phyloP scores from a whole-genome alignment of 441 rosid species.

The Lepidium campestre region DNA sequence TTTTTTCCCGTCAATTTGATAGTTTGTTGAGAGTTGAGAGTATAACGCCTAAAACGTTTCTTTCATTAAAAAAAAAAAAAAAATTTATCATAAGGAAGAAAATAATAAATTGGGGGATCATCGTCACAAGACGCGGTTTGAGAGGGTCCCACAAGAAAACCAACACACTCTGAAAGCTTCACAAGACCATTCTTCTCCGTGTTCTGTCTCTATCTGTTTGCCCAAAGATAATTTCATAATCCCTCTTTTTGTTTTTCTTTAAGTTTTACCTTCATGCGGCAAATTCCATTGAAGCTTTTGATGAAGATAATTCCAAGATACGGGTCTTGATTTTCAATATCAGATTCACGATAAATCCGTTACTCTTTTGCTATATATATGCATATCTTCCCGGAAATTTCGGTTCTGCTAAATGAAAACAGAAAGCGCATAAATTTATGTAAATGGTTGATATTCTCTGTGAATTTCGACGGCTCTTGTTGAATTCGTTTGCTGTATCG shows the following conservation, averaged over 20 bases:
- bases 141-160: slow-evolving; percentile 13
- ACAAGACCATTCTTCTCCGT: slow-evolving; percentile 4
- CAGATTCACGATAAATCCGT: slow-evolving; percentile 12
- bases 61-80: neutral
- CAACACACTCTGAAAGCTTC: slow-evolving; percentile 13
- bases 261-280: neutral
- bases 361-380: neutral
- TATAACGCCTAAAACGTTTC: neutral
- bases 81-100: neutral
- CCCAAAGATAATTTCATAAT: neutral
- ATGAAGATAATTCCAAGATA: slow-evolving; percentile 23
- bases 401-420: neutral
- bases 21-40: neutral
- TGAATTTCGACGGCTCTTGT: slow-evolving; percentile 19
- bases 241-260: slow-evolving; percentile 3
- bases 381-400: neutral
- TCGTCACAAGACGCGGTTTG: slow-evolving; percentile 33
- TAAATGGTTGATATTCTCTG: slow-evolving; percentile 27
- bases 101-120: neutral
- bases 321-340: slow-evolving; percentile 7
- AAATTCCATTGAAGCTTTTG: neutral
- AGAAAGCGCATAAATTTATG: neutral
- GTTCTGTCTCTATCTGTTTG: slow-evolving; percentile 23
- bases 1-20: no score
- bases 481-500: neutral